Base-by-base conservation (phyloP, 768 basidiomycete genomes). In the Leccinum sublutescens region DNA sequence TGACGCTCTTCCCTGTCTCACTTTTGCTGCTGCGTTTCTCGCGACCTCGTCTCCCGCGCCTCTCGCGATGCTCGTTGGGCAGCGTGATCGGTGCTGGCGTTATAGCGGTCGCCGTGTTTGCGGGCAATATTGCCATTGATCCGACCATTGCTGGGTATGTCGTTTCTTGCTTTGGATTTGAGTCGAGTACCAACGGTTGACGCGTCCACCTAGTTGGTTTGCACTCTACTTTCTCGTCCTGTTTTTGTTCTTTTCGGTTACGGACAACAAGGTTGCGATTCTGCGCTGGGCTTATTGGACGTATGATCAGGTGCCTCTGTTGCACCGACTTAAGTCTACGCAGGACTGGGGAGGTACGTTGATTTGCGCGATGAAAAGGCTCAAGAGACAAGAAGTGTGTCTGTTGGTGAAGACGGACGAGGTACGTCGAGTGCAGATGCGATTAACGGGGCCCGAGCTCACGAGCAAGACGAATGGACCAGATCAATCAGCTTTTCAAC, bases 401-500 rank as follows among this genome's bases (percentile, higher is more conserved):
- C 73, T 89, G 8, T 72, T 88, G 55, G 82, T 81, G 14, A 86
- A 82, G 68, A 81, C 79, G 0, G 88, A 89, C 57, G 87, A 88
- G 77, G 88, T 89, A 56, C 15, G 63, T n/a, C 15, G 25, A 34
- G 19, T 9, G 10, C 12, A 14, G 5, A 12, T 4, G 50, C 31
- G 3, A 21, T 21, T 15, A 14, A 10, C 3, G 48, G 2, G n/a
- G 15, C 21, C 15, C 14, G 21, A 12, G 5, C 23, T 56, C 49
- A 63, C 29, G 33, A 49, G 8, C 3, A n/a, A 21, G 17, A 31
- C 11, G 6, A 14, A 15, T 29, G 10, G 40, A 21, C 17, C 52
- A 91, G 89, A 88, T 91, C 62, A 83, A 87, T 63, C 75, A 77
- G 36, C 63, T 91, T 4, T 82, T 89, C 59, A 80, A 82, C 53